Conservation (phyloP, 2,329 filamentous ascomycete species). For the Verruconis gallopava region DNA sequence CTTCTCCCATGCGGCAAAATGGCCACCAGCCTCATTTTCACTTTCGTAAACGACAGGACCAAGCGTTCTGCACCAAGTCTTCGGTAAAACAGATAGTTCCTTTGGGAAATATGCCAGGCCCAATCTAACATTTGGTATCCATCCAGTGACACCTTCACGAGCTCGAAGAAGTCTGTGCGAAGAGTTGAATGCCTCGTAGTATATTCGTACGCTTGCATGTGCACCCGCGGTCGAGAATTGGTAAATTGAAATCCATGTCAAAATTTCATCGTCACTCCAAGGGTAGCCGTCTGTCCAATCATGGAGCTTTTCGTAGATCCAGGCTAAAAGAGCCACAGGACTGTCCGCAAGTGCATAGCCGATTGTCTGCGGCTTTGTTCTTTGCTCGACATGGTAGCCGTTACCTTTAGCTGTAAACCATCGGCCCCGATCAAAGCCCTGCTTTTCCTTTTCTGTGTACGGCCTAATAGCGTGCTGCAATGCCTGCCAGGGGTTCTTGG, state of each 20-base stretch:
- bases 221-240: constrained; percentile 58
- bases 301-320: constrained; percentile 71
- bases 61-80: constrained; percentile 44
- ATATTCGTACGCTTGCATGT: constrained; percentile 54
- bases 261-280: constrained; percentile 64
- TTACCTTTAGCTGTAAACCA: constrained; percentile 46
- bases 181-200: constrained; percentile 51
- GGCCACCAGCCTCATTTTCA: constrained; percentile 39
- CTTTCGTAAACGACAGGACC: constrained; percentile 47
- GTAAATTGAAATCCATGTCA: constrained; percentile 65
- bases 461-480: constrained; percentile 42
- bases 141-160: constrained; percentile 22
- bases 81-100: constrained; percentile 43
- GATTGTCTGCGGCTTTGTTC: constrained; percentile 59
- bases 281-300: constrained; percentile 62
- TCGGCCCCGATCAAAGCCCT: constrained; percentile 37
- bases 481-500: constrained; percentile 43
- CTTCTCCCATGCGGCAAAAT: constrained; percentile 49
- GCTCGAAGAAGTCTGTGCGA: constrained; percentile 10
- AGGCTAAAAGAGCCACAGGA: constrained; percentile 57
- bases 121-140: constrained; percentile 35
- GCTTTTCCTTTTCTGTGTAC: constrained; percentile 39
- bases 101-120: constrained; percentile 44
- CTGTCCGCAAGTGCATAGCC: constrained; percentile 57
- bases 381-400: constrained; percentile 48